These are phyloP conservation scores for Hysterium pulicare DNA, from an alignment of 2,329 filamentous ascomycete genomes.

Conservation along the genomic window DNA sequence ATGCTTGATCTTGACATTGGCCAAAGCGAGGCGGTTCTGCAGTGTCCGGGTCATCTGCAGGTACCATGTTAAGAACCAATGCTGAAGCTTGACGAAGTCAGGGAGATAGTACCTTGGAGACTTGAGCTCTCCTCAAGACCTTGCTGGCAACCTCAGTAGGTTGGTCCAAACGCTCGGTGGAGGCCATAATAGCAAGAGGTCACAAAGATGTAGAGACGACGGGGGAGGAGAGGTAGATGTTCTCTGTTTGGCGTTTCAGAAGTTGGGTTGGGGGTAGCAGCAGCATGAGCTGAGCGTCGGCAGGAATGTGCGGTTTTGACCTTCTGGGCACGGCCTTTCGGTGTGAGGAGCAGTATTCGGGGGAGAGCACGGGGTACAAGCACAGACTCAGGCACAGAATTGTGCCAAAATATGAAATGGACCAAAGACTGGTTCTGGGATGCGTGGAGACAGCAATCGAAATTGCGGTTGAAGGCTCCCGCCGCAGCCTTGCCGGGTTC, in stretches of 20 bases:
- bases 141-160: conserved; percentile 41
- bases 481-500: neutral
- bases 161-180: conserved; percentile 29
- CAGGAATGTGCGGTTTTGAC: conserved; percentile 27
- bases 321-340: conserved; percentile 5
- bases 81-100: conserved; percentile 13
- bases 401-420: neutral
- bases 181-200: conserved; percentile 28
- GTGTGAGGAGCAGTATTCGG: neutral
- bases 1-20: conserved; percentile 95
- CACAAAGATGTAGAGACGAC: conserved; percentile 9
- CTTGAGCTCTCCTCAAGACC: conserved; percentile 42
- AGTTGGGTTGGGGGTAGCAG: conserved; percentile 21
- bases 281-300: conserved; percentile 25
- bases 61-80: conserved; percentile 22
- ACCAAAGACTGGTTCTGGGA: neutral
- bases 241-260: conserved; percentile 24
- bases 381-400: neutral
- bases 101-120: conserved; percentile 37
- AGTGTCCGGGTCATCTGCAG: conserved; percentile 84
- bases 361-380: conserved; percentile 2
- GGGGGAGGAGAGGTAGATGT: conserved; percentile 17
- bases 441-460: neutral
- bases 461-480: conserved; percentile 2
- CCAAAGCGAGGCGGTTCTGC: conserved; percentile 89